Conservation (phyloP, 495 filamentous ascomycete species). For the Hyaloscypha finlandica region DNA sequence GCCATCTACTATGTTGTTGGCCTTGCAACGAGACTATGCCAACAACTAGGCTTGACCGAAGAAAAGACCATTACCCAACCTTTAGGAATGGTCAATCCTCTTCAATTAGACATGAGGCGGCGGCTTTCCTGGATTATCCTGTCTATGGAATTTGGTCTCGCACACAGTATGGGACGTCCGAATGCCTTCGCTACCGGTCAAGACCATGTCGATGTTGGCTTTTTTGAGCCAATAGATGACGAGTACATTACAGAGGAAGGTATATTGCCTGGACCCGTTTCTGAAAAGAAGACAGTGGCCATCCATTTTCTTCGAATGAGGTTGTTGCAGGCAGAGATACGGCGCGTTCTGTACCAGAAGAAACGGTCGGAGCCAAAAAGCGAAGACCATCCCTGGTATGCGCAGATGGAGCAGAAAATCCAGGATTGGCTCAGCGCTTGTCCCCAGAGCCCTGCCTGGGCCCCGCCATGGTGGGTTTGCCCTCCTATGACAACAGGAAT, state of each 20-base stretch:
- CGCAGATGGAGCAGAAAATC: constrained; percentile 73
- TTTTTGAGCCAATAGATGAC: constrained; percentile 78
- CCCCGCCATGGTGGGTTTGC: constrained; percentile 50
- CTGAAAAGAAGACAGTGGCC: constrained; percentile 78
- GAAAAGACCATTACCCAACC: constrained; percentile 74
- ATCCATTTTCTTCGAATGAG: constrained; percentile 95
- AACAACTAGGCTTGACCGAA: constrained; percentile 80
- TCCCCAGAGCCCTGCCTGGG: constrained; percentile 50
- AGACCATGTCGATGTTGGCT: constrained; percentile 80
- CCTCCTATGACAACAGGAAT: constrained; percentile 6
- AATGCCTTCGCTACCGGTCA: constrained; percentile 76
- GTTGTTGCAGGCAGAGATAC: constrained; percentile 81
- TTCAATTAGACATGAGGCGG: constrained; percentile 85
- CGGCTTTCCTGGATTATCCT: constrained; percentile 83
- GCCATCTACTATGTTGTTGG: constrained; percentile 91
- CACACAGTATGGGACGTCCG: constrained; percentile 82
- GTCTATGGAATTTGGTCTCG: constrained; percentile 84
- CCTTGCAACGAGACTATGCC: constrained; percentile 78
- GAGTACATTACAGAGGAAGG: constrained; percentile 77
- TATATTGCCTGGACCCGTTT: constrained; percentile 65
- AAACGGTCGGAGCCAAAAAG: constrained; percentile 69
- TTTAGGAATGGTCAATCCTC: constrained; percentile 53
- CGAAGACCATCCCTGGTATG: constrained; percentile 84
- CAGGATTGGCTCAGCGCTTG: constrained; percentile 63
- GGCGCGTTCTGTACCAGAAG: constrained; percentile 79